These are phyloP conservation scores for Monilinia fructicola DNA, from an alignment of 2,329 filamentous ascomycete species.

Conservation along the genomic window DNA sequence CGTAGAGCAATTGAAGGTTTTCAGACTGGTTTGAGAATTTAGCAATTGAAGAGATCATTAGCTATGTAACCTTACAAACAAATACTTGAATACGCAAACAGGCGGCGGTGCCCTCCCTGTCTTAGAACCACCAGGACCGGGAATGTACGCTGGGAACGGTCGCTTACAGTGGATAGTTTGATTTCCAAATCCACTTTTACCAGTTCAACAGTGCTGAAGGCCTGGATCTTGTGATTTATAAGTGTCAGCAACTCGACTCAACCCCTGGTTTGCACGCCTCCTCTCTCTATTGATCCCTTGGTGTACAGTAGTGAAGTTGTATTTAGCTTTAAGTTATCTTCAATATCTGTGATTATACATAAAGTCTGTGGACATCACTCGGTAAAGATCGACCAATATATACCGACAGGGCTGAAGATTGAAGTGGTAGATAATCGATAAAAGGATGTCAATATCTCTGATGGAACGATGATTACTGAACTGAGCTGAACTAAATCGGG, in stretches of 20 bases:
- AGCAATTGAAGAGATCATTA: neutral
- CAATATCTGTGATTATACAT: neutral
- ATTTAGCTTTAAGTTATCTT: neutral
- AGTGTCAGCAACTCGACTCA: neutral
- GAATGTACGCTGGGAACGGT: neutral
- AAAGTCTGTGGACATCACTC: neutral
- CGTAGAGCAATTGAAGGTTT: neutral
- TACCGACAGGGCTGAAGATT: conserved; percentile 8
- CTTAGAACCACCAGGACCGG: neutral
- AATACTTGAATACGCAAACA: neutral
- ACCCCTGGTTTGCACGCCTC: neutral
- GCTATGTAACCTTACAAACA: neutral
- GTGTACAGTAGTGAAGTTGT: neutral
- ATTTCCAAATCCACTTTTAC: neutral
- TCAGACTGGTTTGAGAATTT: neutral
- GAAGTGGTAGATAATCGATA: neutral
- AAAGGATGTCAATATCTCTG: neutral
- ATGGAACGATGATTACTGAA: neutral
- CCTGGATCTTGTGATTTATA: neutral
- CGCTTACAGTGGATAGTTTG: neutral
- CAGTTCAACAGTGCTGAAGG: neutral
- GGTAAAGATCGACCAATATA: neutral
- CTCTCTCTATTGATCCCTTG: neutral
- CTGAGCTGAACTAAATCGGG: too few species aligned
- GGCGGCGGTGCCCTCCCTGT: neutral